Evolutionary conservation across 495 filamentous ascomycete genomes (phyloP), one percentile per base, ranked within the genome.

Genomic region (Annulohypoxylon bovei): DNA sequence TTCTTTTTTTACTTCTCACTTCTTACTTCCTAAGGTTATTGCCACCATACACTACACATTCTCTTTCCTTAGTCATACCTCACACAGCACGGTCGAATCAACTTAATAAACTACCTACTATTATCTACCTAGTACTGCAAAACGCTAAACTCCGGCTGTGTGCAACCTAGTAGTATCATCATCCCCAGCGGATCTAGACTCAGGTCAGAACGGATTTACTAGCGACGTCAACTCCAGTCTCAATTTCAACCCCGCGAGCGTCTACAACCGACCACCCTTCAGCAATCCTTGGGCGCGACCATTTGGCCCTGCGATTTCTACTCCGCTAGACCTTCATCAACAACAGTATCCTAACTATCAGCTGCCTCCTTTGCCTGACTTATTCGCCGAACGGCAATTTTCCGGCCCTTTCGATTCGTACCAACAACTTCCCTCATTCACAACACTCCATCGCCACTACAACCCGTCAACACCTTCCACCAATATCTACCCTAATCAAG

Each of bases 111-210:
- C 16, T 35, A 35, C 1, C 3, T 35, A 9, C 6, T 5, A n/a
- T n/a, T n/a, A n/a, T n/a, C n/a, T n/a, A n/a, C n/a, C n/a, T n/a
- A n/a, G n/a, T 1, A 35, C 40, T 44, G 9, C 28, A 35, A 35
- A 35, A 35, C 50, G 47, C 70, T 72, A 61, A 65, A 67, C 39
- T 9, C 4, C 32, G 46, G 47, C 12, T 57, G 47, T 27, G 58
- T 68, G 54, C 53, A 50, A 63, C 47, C 58, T 60, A 56, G 39
- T 63, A 72, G 59, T 54, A 23, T 35, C 50, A n/a, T 54, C 30
- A 32, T 61, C 64, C 64, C 46, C 50, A 64, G 60, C 64, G 6
- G 65, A 72, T 18, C 20, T 37, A 11, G 28, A 64, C 55, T 56
- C 59, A 54, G 25, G 59, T 47, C 61, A 49, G 20, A 63, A 35